Evolutionary conservation across 2,329 filamentous ascomycete genomes (phyloP).

Genomic region (Fusarium falciforme): DNA sequence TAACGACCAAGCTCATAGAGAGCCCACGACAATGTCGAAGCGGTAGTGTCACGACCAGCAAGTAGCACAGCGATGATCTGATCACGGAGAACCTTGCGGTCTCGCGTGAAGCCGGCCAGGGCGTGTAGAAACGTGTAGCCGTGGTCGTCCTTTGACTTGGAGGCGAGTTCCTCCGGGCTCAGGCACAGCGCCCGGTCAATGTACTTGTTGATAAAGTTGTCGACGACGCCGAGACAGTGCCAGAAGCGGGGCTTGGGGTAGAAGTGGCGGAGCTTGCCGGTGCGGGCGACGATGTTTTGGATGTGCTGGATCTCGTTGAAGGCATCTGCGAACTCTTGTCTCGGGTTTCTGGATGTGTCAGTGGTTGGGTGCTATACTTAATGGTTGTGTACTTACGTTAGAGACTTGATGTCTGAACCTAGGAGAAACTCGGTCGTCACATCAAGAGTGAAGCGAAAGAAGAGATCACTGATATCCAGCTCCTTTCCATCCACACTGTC

Average conservation of each 20-base stretch:
- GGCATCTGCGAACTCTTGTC: slow-evolving; percentile 79
- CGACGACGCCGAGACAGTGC: slow-evolving; percentile 73
- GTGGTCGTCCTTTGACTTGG: slow-evolving; percentile 76
- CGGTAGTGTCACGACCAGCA: slow-evolving; percentile 89
- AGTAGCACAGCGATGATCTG: slow-evolving; percentile 86
- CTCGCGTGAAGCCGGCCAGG: slow-evolving; percentile 82
- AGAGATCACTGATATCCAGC: slow-evolving; percentile 78
- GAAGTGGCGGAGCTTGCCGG: slow-evolving; percentile 71
- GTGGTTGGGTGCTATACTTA: neutral
- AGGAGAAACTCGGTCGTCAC: slow-evolving; percentile 88
- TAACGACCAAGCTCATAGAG: slow-evolving; percentile 84
- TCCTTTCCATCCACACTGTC: slow-evolving; percentile 69
- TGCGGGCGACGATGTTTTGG: slow-evolving; percentile 74
- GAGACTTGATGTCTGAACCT: slow-evolving; percentile 76
- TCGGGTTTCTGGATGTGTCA: slow-evolving; percentile 53
- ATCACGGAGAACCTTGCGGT: slow-evolving; percentile 79
- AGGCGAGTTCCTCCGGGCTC: slow-evolving; percentile 75
- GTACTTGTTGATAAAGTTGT: slow-evolving; percentile 81
- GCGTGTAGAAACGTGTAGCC: slow-evolving; percentile 89
- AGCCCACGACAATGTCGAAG: slow-evolving; percentile 81
- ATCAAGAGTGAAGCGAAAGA: slow-evolving; percentile 89
- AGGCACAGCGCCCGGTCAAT: slow-evolving; percentile 80
- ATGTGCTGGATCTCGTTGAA: slow-evolving; percentile 83
- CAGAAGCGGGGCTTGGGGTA: slow-evolving; percentile 75
- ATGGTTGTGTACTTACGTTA: slow-evolving; percentile 56